Percentiles rank a stretch among this genome's conserved stretches.
phyloP scores from a whole-genome alignment of 208 protist species.

The Trypanosoma platydactyli region DNA sequence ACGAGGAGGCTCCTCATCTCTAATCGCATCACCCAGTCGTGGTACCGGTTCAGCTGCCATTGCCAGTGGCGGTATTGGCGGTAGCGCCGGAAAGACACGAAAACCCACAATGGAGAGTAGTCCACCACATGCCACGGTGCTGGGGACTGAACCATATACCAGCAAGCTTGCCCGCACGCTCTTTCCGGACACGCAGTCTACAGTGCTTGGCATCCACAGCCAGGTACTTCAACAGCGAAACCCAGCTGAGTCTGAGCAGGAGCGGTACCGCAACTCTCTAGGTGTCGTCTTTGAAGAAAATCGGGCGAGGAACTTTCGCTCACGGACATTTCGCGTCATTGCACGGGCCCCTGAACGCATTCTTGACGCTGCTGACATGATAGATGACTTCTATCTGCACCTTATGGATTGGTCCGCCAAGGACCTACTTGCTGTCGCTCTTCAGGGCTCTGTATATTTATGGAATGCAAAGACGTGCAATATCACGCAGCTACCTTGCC shows the following conservation, averaged over 20 bases:
- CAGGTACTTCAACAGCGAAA: constrained; percentile 26
- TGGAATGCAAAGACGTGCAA: constrained; percentile 96
- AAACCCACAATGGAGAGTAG: constrained; percentile 20
- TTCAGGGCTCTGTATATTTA: constrained; percentile 96
- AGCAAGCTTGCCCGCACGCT: constrained; percentile 70
- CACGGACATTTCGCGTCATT: constrained; percentile 85
- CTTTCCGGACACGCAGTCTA: constrained; percentile 68
- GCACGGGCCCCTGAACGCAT: constrained; percentile 94
- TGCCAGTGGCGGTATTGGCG: neutral
- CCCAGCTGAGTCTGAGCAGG: constrained; percentile 35
- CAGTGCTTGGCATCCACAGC: constrained; percentile 62
- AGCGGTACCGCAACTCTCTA: constrained; percentile 61
- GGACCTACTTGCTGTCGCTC: constrained; percentile 94
- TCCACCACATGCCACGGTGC: constrained; percentile 8
- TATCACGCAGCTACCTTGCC: constrained; percentile 90
- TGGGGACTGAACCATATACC: constrained; percentile 79
- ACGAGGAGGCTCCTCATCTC: constrained; percentile 26
- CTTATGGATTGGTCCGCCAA: constrained; percentile 96
- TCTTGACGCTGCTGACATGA: constrained; percentile 97
- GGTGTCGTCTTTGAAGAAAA: constrained; percentile 87
- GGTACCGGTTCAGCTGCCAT: neutral
- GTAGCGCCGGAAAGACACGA: constrained; percentile 15
- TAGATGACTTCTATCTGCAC: constrained; percentile 99
- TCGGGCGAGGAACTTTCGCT: constrained; percentile 77
- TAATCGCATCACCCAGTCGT: constrained; percentile 19